A percentile compares a stretch with the other conserved stretches of the same genome.
Conservation (phyloP, 768 basidiomycete species). For the Podaxis sp. region DNA sequence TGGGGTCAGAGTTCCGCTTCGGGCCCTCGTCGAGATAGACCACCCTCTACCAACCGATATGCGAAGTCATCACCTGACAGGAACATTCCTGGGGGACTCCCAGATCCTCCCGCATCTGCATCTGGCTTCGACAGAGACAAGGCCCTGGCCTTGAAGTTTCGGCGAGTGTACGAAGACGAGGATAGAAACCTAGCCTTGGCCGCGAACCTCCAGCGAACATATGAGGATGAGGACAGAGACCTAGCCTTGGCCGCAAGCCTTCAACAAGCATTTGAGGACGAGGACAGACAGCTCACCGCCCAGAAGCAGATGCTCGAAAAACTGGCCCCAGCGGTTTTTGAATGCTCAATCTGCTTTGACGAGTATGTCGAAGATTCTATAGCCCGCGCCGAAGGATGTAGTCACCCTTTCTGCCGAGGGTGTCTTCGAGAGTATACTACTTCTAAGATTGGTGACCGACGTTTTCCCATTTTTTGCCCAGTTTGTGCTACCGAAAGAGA, state of each 20-base stretch:
- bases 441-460: neutral
- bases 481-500: neutral
- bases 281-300: neutral
- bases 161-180: neutral
- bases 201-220: too few relatives aligned
- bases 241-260: too few relatives aligned
- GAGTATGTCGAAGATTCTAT: constrained; percentile 34
- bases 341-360: constrained; percentile 47
- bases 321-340: constrained; percentile 21
- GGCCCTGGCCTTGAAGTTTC: constrained; percentile 2
- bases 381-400: constrained; percentile 33
- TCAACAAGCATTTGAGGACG: neutral
- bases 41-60: neutral
- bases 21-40: neutral
- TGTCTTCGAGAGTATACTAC: constrained; percentile 7
- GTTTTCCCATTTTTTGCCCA: constrained; percentile 9
- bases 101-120: neutral
- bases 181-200: neutral
- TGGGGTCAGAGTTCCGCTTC: neutral
- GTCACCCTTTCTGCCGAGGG: constrained; percentile 24
- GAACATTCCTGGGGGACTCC: neutral
- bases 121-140: neutral
- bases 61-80: neutral
- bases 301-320: constrained; percentile 2
- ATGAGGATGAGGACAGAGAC: too few relatives aligned